These are phyloP conservation scores for Amoeboaphelidium occidentale DNA, from an alignment of 371 early-diverging fungal genomes.

Conservation along the genomic window DNA sequence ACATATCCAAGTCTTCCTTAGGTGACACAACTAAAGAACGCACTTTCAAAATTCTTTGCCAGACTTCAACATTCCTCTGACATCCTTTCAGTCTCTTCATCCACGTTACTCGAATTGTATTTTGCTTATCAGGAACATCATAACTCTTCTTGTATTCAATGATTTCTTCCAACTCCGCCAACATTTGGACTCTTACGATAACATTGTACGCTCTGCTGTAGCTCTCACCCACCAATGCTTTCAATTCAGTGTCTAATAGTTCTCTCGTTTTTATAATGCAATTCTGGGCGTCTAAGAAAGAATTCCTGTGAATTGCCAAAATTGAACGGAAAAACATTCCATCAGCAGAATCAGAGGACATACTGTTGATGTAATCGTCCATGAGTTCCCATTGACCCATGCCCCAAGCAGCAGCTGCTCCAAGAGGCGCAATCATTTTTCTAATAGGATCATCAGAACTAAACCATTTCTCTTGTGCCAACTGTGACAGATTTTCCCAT, in stretches of 20 bases:
- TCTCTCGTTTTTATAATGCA: constrained; percentile 61
- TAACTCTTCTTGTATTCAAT: constrained; percentile 58
- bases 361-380: constrained; percentile 60
- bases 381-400: constrained; percentile 69
- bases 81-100: constrained; percentile 60
- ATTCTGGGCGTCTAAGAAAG: constrained; percentile 40
- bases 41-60: constrained; percentile 77
- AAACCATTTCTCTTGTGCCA: constrained; percentile 65
- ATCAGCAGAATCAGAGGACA: constrained; percentile 47
- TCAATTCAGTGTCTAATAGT: constrained; percentile 62
- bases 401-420: constrained; percentile 88
- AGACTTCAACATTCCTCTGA: constrained; percentile 81
- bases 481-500: constrained; percentile 59
- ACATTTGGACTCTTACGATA: constrained; percentile 81
- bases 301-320: constrained; percentile 53
- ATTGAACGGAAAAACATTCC: constrained; percentile 61
- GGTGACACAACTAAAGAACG: constrained; percentile 70
- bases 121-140: constrained; percentile 55
- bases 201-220: constrained; percentile 75
- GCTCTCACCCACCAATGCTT: constrained; percentile 75
- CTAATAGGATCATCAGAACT: constrained; percentile 16
- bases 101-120: constrained; percentile 63
- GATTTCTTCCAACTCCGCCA: constrained; percentile 90
- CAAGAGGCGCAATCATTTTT: constrained; percentile 49
- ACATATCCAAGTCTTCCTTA: constrained; percentile 72